phyloP scores from a whole-genome alignment of 805 yeast species.

The Candida tibetensis region DNA sequence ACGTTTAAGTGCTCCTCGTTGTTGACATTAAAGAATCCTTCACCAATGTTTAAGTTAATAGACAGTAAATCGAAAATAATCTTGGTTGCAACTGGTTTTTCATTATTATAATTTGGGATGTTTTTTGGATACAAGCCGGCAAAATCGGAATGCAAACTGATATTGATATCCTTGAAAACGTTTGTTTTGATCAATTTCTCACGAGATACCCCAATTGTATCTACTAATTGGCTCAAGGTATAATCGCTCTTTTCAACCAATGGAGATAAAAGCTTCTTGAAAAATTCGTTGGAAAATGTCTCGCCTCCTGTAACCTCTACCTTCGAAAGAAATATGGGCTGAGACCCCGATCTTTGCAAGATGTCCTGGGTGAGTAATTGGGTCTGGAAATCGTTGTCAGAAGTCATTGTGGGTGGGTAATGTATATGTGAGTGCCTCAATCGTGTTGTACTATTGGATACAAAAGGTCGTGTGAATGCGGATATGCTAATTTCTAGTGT shows the following conservation, averaged over 20 bases:
- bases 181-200: conserved; percentile 42
- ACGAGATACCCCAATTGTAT: conserved; percentile 29
- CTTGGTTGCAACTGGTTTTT: conserved; percentile 44
- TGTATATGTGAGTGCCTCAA: neutral
- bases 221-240: conserved; percentile 42
- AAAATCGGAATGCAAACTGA: conserved; percentile 43
- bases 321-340: conserved; percentile 34
- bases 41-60: conserved; percentile 34
- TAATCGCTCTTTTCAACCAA: conserved; percentile 39
- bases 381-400: conserved; percentile 7
- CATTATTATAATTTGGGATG: conserved; percentile 31
- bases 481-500: no score
- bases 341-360: conserved; percentile 27
- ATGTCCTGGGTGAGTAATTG: conserved; percentile 26
- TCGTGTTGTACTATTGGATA: no score
- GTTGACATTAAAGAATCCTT: conserved; percentile 34
- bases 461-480: no score
- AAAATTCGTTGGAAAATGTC: conserved; percentile 44
- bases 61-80: conserved; percentile 42
- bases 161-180: conserved; percentile 40
- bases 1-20: conserved; percentile 38
- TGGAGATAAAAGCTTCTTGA: conserved; percentile 45
- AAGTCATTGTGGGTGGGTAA: neutral
- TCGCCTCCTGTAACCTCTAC: conserved; percentile 44
- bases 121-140: conserved; percentile 21